Percentiles rank a stretch among this genome's conserved stretches.
Conservation (phyloP, 352 stramenopile genomes). For the Globisporangium nodosum region DNA sequence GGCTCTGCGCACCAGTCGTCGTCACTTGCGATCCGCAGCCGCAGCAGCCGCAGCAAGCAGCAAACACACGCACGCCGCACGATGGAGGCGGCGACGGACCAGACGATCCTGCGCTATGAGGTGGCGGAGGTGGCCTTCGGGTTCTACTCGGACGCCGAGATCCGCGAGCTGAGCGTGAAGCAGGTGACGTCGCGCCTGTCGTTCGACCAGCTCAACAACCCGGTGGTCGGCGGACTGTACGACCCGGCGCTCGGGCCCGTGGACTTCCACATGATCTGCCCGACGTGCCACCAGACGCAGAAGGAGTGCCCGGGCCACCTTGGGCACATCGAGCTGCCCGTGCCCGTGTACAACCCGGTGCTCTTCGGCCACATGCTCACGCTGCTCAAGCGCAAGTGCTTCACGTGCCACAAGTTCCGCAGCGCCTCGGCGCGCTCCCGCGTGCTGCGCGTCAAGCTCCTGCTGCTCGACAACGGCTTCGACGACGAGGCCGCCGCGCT, state of each 20-base stretch:
- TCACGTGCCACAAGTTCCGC: slow-evolving; percentile 97
- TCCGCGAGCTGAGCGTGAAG: slow-evolving; percentile 94
- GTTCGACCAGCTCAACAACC: slow-evolving; percentile 94
- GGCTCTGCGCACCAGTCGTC: no score
- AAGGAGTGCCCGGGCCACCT: slow-evolving; percentile 97
- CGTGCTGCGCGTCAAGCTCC: slow-evolving; percentile 87
- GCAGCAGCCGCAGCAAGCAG: background rate
- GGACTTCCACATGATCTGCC: slow-evolving; percentile 88
- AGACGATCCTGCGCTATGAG: slow-evolving; percentile 89
- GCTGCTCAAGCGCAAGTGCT: slow-evolving; percentile 97
- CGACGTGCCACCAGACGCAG: slow-evolving; percentile 95
- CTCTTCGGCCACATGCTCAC: slow-evolving; percentile 94
- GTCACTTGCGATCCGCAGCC: background rate
- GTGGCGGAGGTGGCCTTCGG: slow-evolving; percentile 90
- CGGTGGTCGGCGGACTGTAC: slow-evolving; percentile 95
- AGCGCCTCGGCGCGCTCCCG: slow-evolving; percentile 65
- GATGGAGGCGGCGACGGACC: slow-evolving; percentile 86
- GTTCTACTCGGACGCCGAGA: slow-evolving; percentile 98
- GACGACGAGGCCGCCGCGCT: slow-evolving; percentile 74
- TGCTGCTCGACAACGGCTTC: slow-evolving; percentile 89
- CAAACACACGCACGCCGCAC: background rate
- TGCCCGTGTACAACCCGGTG: slow-evolving; percentile 98
- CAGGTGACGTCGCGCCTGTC: slow-evolving; percentile 94
- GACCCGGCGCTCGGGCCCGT: slow-evolving; percentile 94
- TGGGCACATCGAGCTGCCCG: slow-evolving; percentile 98